Conservation (phyloP, 78 protist species). For the Dictyostelium firmibasis region DNA sequence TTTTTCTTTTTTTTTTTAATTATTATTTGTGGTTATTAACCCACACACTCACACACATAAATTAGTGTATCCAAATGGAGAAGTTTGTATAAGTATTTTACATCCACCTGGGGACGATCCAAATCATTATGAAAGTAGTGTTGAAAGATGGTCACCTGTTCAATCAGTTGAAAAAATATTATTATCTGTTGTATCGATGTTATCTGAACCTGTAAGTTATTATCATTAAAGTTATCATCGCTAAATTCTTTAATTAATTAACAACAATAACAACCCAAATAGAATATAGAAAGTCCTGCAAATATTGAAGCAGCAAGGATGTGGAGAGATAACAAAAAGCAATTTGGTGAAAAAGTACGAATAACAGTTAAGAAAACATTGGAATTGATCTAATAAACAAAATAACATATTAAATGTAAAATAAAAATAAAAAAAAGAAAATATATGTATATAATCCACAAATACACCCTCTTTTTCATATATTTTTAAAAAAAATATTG, state of each 20-base stretch:
- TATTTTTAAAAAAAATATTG: no score
- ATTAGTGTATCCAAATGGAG: slow-evolving; percentile 91
- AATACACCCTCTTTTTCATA: not conserved
- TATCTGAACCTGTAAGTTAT: slow-evolving; percentile 61
- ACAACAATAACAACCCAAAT: no score
- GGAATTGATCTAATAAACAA: not conserved
- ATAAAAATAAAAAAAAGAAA: no score
- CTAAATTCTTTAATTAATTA: no score
- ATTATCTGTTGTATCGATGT: slow-evolving; percentile 92
- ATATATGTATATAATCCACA: not conserved
- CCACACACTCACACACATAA: no score
- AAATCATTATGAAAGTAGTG: slow-evolving; percentile 86
- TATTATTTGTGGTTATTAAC: no score
- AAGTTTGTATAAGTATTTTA: slow-evolving; percentile 96
- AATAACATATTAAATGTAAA: not conserved
- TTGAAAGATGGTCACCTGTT: slow-evolving; percentile 95
- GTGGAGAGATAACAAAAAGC: slow-evolving; percentile 81
- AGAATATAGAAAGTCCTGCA: slow-evolving; percentile 94
- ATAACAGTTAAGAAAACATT: slow-evolving; percentile 69
- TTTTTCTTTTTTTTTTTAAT: no score
- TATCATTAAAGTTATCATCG: no score
- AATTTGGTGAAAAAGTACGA: slow-evolving; percentile 69
- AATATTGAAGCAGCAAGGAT: slow-evolving; percentile 95
- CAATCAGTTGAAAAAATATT: slow-evolving; percentile 92
- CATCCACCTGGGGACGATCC: slow-evolving; percentile 96